Conservation (phyloP, 208 protist species). For the Leishmania lainsoni region DNA sequence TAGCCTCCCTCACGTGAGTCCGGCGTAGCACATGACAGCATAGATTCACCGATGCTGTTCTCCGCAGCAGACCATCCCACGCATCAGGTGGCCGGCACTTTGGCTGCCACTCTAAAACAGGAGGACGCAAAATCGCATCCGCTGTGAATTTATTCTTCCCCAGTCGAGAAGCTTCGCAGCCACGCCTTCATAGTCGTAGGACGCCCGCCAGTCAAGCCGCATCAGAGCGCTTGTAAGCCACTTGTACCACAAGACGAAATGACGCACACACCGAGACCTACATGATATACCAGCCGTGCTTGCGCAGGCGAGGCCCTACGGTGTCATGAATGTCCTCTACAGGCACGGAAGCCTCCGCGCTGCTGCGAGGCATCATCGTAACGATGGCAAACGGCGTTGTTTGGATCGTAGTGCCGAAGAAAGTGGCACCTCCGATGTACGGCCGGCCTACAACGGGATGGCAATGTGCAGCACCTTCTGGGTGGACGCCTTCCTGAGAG, state of each 20-base stretch:
- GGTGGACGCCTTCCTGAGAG: background rate
- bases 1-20: background rate
- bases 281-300: constrained; percentile 32
- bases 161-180: background rate
- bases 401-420: constrained; percentile 12
- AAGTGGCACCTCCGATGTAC: constrained; percentile 5
- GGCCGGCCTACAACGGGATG: constrained; percentile 18
- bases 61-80: background rate
- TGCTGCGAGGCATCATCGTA: constrained; percentile 19
- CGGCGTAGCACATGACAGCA: background rate
- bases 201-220: background rate
- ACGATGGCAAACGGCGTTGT: constrained; percentile 21
- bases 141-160: background rate
- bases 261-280: background rate
- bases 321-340: constrained; percentile 7
- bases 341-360: background rate
- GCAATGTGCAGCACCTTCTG: background rate
- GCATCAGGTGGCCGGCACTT: background rate
- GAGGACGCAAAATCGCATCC: background rate
- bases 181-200: too few species aligned
- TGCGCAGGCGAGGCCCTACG: constrained; percentile 20
- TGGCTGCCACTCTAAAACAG: background rate
- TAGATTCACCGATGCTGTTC: background rate
- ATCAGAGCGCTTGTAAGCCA: background rate
- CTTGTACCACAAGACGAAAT: background rate